Base-by-base conservation (phyloP, 768 basidiomycete species). In the Amanita jacksonii region DNA sequence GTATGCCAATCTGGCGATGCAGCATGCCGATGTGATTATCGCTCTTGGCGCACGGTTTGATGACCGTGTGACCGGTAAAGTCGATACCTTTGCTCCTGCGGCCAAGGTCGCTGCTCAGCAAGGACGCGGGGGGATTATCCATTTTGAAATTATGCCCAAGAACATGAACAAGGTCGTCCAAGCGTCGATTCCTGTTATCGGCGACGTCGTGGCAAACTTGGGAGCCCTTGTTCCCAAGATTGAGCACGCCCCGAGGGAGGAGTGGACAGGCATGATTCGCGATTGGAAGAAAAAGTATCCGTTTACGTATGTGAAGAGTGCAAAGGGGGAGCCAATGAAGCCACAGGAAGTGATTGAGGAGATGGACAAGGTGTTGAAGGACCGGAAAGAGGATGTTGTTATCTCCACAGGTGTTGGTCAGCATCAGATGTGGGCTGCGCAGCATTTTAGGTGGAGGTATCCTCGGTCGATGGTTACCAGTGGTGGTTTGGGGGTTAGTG, bases 381-480 rank as follows among this genome's bases (percentile, higher is more conserved):
- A 84, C 47, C 76, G 68, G 62, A 94, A 98, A 67, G 84, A 88
- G 46, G 79, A 97, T 18, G 75, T 96, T 30, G 66, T 99, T 56
- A 65, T 99, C 41, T 64, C 89, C 8, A 99, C 96, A 12, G 96
- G 96, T 53, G 96, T 99, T 16, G 96, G 96, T 6, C 96, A 99
- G 61, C 96, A 98, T 66, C 94, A 99, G 65, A 98, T 98, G 96
- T 98, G 91, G 92, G 94, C 94, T 1, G 89, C 88, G 32, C 96
- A 99, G 62, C 73, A 83, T 60, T 98, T 78, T 65, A 73, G 93
- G 47, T 99, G 93, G 93, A 85, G 67, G 49, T 66, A 83, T 38
- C 96, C 96, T 0, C 73, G 81, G 32, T 74, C 87, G 36, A 74
- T 97, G 83, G 80, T 94, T 43, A 90, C 92, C 10, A 92, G 88